A percentile compares a stretch with the other conserved stretches of the same genome.
These are phyloP conservation scores for Rhizopogon parksii DNA, from an alignment of 1,284 basidiomycete genomes.

Conservation along the genomic window DNA sequence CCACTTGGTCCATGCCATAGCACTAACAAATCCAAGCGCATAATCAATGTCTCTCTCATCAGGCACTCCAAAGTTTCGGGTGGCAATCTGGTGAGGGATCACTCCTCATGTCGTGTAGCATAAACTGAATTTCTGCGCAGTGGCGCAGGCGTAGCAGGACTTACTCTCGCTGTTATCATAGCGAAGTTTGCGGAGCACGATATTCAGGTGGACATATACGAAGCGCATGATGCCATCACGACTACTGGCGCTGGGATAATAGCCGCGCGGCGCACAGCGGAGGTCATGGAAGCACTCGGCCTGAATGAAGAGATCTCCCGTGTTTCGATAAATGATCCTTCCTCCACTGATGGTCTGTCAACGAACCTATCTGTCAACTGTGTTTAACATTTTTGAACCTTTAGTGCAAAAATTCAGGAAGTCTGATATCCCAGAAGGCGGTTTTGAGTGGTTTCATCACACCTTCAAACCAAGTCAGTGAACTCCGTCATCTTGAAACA, in stretches of 20 bases:
- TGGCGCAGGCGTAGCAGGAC: slow-evolving; percentile 34
- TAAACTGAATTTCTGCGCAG: slow-evolving; percentile 14
- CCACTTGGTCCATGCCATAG: too few relatives aligned
- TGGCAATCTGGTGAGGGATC: background rate
- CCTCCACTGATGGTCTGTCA: slow-evolving; percentile 12
- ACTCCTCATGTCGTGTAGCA: too few relatives aligned
- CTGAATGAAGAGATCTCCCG: slow-evolving; percentile 17
- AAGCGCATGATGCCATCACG: slow-evolving; percentile 28
- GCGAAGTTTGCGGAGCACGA: slow-evolving; percentile 15
- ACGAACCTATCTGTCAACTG: background rate
- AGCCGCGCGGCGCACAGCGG: slow-evolving; percentile 30
- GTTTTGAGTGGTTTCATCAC: slow-evolving; percentile 18
- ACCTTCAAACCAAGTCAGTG: too few relatives aligned
- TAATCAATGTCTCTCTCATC: too few relatives aligned
- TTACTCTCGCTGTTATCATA: slow-evolving; percentile 31
- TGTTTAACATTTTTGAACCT: background rate
- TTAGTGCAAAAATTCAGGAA: slow-evolving; percentile 17
- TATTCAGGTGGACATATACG: slow-evolving; percentile 29
- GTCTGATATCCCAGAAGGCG: slow-evolving; percentile 19
- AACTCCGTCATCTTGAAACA: too few relatives aligned
- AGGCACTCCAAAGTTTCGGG: background rate
- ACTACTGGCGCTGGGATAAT: slow-evolving; percentile 34
- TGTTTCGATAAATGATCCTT: slow-evolving; percentile 8
- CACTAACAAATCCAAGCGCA: too few relatives aligned
- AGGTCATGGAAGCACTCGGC: slow-evolving; percentile 29